phyloP scores from a whole-genome alignment of 2,329 filamentous ascomycete genomes.

The Onygena corvina region DNA sequence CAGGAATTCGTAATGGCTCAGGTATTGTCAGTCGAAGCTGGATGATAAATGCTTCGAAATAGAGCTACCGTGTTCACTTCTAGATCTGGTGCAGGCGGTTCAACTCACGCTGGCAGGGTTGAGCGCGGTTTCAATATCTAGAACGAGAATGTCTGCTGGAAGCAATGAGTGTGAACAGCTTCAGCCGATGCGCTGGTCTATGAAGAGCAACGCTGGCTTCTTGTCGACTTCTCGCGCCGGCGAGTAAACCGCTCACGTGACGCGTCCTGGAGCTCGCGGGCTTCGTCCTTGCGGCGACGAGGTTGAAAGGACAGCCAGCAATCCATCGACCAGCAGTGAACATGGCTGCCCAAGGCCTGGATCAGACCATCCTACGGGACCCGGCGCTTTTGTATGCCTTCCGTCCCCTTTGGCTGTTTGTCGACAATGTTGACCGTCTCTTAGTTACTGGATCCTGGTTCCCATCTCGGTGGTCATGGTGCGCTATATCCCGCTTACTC shows the following conservation, averaged over 20 bases:
- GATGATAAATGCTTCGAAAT: background rate
- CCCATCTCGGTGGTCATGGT: slow-evolving; percentile 97
- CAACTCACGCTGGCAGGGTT: background rate
- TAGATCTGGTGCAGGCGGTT: background rate
- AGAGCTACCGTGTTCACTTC: slow-evolving; percentile 5
- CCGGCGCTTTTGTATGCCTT: slow-evolving; percentile 80
- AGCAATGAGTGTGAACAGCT: background rate
- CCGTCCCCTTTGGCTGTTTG: background rate
- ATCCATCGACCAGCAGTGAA: slow-evolving; percentile 15
- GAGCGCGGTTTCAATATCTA: background rate
- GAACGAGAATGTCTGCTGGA: background rate
- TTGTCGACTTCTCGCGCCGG: background rate
- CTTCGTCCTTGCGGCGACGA: background rate
- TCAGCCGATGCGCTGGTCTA: slow-evolving; percentile 19
- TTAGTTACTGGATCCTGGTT: slow-evolving; percentile 95
- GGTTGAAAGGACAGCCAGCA: background rate
- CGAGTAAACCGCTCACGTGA: background rate
- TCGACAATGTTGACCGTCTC: background rate
- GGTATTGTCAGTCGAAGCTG: background rate
- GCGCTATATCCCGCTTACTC: slow-evolving; percentile 14
- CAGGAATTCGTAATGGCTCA: background rate
- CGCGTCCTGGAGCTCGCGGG: background rate
- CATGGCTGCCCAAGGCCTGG: slow-evolving; percentile 68
- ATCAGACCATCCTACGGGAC: slow-evolving; percentile 96
- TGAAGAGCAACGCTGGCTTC: background rate